Percentiles rank a stretch among this genome's conserved stretches.
These are phyloP conservation scores for Chloris gayana DNA, from an alignment of 176 grass and related monocot species.

Conservation along the genomic window DNA sequence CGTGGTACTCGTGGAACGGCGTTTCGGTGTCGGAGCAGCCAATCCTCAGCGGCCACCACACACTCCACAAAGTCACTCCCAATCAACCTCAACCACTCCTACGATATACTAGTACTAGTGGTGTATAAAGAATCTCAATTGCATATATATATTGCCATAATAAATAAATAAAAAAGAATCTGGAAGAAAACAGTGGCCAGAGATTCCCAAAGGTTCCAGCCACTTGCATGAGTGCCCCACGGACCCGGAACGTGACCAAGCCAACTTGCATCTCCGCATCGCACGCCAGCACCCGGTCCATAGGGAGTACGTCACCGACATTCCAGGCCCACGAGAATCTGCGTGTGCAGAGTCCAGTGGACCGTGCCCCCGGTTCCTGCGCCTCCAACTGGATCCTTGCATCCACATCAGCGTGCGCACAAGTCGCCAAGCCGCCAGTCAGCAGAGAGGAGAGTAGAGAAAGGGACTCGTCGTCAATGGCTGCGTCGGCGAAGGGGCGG, in stretches of 20 bases:
- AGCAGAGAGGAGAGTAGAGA: background rate
- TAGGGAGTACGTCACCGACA: accelerated
- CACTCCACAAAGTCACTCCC: no score
- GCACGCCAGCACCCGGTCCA: background rate
- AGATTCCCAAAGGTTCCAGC: slow-evolving; percentile 40
- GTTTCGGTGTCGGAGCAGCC: background rate
- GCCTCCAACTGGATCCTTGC: background rate
- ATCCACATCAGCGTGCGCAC: slow-evolving; percentile 25
- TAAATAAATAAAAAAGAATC: background rate
- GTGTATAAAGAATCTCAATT: background rate
- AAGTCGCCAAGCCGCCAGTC: slow-evolving; percentile 14
- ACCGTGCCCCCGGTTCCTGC: background rate
- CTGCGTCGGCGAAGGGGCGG: slow-evolving; percentile 37
- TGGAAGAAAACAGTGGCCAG: background rate
- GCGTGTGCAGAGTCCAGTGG: accelerated
- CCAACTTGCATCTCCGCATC: background rate
- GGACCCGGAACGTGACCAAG: background rate
- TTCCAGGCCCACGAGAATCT: accelerated
- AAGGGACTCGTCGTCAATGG: background rate
- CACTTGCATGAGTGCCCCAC: slow-evolving; percentile 22
- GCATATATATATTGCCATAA: background rate
- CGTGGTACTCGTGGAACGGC: background rate
- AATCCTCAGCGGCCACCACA: background rate
- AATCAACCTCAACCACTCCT: no score
- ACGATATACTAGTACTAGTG: no score